Evolutionary conservation across 164 flowering plant species (phyloP), one percentile per base, ranked within the genome.

Genomic region (Euptelea pleiosperma): DNA sequence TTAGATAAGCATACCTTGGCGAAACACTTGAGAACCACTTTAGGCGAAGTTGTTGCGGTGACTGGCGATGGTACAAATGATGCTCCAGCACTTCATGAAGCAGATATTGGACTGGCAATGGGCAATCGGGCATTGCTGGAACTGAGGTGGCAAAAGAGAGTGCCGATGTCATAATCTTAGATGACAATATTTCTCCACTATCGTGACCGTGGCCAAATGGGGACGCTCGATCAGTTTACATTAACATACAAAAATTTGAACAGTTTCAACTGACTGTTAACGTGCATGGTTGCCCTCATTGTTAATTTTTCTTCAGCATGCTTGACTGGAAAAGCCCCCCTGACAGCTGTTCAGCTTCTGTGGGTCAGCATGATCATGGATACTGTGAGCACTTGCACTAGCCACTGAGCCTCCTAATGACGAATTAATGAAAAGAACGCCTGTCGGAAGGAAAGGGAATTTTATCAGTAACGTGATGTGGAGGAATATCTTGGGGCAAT

Each of bases 311-410:
- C 82, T 65, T 89, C 96, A 30, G 96, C 96, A 34, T 89, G 96
- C 68, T 63, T 86, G 73, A 84, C 92, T 37, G 96, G 92, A 86
- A 69, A 45, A 36, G 79, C 96, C 51, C 93, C 96, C 3, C 86
- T 86, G 16, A 89, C 96, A 34, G 96, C 96, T 51, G 96, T 89
- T 52, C 96, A 89, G 61, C 86, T 89, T 57, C 71, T 89, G 12
- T 89, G 93, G 96, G 96, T 86, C 55, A 89, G 86, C 79, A 89
- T 89, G 96, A 89, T 89, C 52, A 89, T 89, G 96, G 96, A 89
- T 67, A 89, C 96, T 33, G 69, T 89, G 96, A 62, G 96, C 96
- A 42, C 83, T 86, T 48, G 96, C 96, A 50, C 70, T 89, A 40
- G 96, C 96, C 18, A 89, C 96, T 7, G 91, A 89, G 52, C 96